Base-by-base conservation (phyloP, 345 rosid genomes). In the Trapa incisa region DNA sequence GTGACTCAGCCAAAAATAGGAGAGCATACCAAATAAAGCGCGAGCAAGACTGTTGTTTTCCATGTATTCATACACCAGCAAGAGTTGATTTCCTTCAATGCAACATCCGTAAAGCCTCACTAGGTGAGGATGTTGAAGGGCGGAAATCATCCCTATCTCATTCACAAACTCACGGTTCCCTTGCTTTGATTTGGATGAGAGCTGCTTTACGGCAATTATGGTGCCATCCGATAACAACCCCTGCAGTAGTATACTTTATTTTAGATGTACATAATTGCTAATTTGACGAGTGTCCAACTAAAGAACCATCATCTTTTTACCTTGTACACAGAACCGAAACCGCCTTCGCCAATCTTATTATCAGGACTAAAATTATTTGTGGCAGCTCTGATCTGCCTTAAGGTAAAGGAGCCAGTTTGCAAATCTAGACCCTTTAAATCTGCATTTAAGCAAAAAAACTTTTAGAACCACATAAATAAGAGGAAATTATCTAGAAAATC, bases 81-180 rank as follows among this genome's bases (percentile, higher is more conserved):
- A 70, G 39, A 84, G 71, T 68, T 88, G 84, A 64, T 78, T 83
- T 72, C 82, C 82, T 75, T 86, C 95, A 3, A 80, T 74, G 56
- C 95, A 86, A 67, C 91, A 86, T 67, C 95, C 86, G 70, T 78
- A 81, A 61, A 88, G 82, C 74, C 72, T 86, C 15, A 88, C 95
- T 60, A 88, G 84, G 70, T 84, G 80, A 1, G 87, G 89, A 62
- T 86, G 91, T 45, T 83, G 85, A 64, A 86, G 73, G 6, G 83
- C 86, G 16, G 87, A 77, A 32, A 86, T 86, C 84, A 83, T 80
- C 65, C 84, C 82, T 5, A 81, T 74, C 72, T 88, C 89, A 61
- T 78, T 84, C 65, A 88, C 75, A 61, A 88, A 88, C 65, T 88
- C 95, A 35, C 82, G 69, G 62, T 84, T 83, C 35, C 95, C 95